These are phyloP conservation scores for Pichia sp. DNA, from an alignment of 1,139 yeast species.

Conservation along the genomic window DNA sequence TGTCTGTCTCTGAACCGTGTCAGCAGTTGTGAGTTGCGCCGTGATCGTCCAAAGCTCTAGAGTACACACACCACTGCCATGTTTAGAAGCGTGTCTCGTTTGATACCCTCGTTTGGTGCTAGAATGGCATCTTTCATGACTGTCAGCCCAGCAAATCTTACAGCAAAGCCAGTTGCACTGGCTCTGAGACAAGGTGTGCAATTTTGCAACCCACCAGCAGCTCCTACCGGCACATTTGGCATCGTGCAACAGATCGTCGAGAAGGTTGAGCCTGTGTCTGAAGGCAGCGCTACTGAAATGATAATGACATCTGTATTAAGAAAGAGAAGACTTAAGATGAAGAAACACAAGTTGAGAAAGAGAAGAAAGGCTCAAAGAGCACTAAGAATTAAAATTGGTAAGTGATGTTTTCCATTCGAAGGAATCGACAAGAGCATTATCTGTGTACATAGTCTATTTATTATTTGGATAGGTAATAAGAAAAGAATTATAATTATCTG, in stretches of 20 bases:
- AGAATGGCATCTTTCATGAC: constrained; percentile 17
- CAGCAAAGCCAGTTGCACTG: background rate
- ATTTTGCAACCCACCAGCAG: background rate
- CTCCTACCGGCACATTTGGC: background rate
- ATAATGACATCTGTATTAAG: constrained; percentile 48
- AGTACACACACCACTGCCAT: background rate
- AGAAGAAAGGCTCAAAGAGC: constrained; percentile 58
- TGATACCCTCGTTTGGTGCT: constrained; percentile 10
- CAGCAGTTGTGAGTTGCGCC: no score
- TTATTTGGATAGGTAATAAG: background rate
- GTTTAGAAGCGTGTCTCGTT: constrained; percentile 11
- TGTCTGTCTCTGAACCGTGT: no score
- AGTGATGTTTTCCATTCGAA: constrained; percentile 14
- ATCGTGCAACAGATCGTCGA: constrained; percentile 6
- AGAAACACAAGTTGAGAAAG: constrained; percentile 57
- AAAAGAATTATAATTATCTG: no score
- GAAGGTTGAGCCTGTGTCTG: constrained; percentile 9
- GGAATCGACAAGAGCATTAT: background rate
- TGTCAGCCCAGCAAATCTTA: constrained; percentile 5
- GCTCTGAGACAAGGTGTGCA: constrained; percentile 4
- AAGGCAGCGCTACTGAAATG: constrained; percentile 21
- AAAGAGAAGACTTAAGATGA: constrained; percentile 57
- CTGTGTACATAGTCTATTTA: constrained; percentile 5
- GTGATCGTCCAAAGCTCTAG: no score
- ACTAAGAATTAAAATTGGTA: constrained; percentile 51